These are phyloP conservation scores for Cicer bijugum DNA, from an alignment of 306 rosid species.

Conservation along the genomic window DNA sequence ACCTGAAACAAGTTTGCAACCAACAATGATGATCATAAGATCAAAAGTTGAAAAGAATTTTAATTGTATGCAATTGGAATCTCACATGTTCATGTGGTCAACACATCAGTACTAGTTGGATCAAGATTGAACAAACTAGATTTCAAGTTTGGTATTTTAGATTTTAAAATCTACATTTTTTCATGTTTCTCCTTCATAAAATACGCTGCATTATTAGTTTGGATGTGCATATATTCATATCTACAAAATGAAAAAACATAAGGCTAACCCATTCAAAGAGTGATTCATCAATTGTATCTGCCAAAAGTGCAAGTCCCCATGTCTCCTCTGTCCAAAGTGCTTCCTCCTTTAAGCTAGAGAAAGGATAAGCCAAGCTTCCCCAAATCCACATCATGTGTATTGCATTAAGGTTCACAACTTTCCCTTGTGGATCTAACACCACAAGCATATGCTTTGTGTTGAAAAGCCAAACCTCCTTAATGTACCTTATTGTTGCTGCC, in stretches of 20 bases:
- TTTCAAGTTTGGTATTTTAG: too few relatives aligned
- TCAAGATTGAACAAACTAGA: too few relatives aligned
- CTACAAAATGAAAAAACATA: neutral
- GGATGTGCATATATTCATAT: neutral
- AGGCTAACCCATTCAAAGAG: conserved; percentile 54
- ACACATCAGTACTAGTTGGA: too few relatives aligned
- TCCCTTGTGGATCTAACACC: conserved; percentile 65
- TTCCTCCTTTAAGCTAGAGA: conserved; percentile 56
- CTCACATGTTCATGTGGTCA: too few relatives aligned
- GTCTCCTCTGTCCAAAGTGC: conserved; percentile 59
- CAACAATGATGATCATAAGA: neutral
- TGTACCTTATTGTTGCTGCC: conserved; percentile 53
- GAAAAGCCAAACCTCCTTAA: conserved; percentile 62
- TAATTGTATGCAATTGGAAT: too few relatives aligned
- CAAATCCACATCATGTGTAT: conserved; percentile 77
- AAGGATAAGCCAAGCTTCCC: conserved; percentile 73
- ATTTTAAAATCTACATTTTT: too few relatives aligned
- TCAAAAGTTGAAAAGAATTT: neutral
- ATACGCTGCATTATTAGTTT: too few relatives aligned
- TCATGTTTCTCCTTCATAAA: too few relatives aligned
- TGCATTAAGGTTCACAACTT: conserved; percentile 61
- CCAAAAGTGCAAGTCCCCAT: conserved; percentile 63
- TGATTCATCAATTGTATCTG: conserved; percentile 51
- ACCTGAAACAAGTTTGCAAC: conserved; percentile 46
- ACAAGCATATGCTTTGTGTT: conserved; percentile 57